Evolutionary conservation across 768 basidiomycete species (phyloP).

Genomic region (Cystoderma amianthinum): DNA sequence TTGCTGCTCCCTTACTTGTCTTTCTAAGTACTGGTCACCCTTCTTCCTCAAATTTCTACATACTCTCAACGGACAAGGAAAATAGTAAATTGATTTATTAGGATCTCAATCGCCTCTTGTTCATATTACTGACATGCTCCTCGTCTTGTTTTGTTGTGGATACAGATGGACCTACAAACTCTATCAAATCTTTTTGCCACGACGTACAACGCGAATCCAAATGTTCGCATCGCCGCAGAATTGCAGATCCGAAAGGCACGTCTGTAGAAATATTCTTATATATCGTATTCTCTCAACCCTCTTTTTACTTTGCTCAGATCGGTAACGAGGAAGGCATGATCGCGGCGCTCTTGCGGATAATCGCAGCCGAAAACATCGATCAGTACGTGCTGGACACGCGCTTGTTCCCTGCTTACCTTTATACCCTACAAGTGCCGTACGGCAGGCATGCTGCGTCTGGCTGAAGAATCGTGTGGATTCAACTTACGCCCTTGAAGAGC

Average conservation of each 20-base stretch:
- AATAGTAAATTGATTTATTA: no score
- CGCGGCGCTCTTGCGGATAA: conserved; percentile 79
- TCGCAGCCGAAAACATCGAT: conserved; percentile 71
- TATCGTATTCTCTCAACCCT: conserved; percentile 2
- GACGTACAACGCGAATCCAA: conserved; percentile 79
- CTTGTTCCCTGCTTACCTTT: conserved; percentile 4
- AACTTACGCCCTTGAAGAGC: conserved; percentile 48
- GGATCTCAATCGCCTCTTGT: no score
- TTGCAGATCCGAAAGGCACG: conserved; percentile 81
- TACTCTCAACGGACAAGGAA: not conserved
- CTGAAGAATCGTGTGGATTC: conserved; percentile 83
- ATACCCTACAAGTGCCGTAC: conserved; percentile 34
- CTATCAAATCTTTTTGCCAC: conserved; percentile 75
- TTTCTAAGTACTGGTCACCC: not conserved
- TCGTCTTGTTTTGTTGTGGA: not conserved
- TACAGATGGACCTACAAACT: conserved; percentile 63
- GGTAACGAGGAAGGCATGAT: conserved; percentile 78
- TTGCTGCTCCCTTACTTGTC: no score
- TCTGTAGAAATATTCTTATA: no score
- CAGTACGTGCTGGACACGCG: conserved; percentile 49
- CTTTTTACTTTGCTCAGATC: conserved; percentile 39
- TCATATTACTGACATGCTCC: no score
- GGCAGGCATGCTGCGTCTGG: conserved; percentile 83
- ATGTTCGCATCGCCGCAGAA: conserved; percentile 80
- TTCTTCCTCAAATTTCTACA: not conserved